These are phyloP conservation scores for Hypsizygus marmoreus DNA, from an alignment of 768 basidiomycete genomes.

Conservation along the genomic window DNA sequence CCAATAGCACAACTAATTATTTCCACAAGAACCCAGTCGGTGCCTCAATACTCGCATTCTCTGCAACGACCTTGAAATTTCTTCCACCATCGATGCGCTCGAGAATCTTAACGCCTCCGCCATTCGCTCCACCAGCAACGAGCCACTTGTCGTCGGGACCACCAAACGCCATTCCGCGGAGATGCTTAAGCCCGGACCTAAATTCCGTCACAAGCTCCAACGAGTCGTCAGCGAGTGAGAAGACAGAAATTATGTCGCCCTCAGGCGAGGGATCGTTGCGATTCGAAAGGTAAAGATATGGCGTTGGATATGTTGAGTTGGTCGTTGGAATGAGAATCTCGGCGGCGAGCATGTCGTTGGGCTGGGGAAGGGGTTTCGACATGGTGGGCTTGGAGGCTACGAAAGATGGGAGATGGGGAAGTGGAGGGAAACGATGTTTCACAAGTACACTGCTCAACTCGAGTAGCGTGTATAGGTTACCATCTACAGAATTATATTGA, in stretches of 20 bases:
- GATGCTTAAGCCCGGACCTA: conserved; percentile 67
- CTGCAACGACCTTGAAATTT: conserved; percentile 54
- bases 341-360: conserved; percentile 60
- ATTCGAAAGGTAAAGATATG: conserved; percentile 75
- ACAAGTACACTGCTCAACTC: conserved; percentile 65
- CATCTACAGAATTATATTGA: conserved; percentile 40
- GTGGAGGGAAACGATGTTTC: conserved; percentile 53
- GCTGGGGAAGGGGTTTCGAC: conserved; percentile 41
- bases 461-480: conserved; percentile 62
- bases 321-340: conserved; percentile 66
- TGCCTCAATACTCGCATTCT: conserved; percentile 40
- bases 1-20: neutral
- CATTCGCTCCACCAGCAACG: conserved; percentile 62
- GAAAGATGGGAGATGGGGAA: conserved; percentile 41
- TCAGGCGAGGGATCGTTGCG: conserved; percentile 68
- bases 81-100: conserved; percentile 64
- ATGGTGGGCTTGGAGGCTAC: conserved; percentile 52
- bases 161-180: conserved; percentile 69
- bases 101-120: conserved; percentile 71
- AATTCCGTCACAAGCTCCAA: conserved; percentile 62
- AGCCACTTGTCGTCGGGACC: conserved; percentile 64
- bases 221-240: conserved; percentile 48
- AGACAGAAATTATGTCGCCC: conserved; percentile 76
- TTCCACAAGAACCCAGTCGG: conserved; percentile 64
- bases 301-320: conserved; percentile 50